Evolutionary conservation across 108 stramenopile genomes (phyloP).

Genomic region (Seminavis robusta): DNA sequence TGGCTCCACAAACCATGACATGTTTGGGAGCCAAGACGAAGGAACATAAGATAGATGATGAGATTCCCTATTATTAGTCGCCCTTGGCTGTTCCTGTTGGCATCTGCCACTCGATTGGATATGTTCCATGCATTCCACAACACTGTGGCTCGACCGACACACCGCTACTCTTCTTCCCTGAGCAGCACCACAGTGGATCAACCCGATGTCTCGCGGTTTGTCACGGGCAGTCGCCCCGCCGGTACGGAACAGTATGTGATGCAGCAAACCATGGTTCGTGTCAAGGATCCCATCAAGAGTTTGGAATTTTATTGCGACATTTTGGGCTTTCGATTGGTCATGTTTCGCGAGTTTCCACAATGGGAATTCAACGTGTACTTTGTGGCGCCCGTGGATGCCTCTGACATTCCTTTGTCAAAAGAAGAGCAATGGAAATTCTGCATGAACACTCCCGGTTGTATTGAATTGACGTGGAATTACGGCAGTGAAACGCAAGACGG

Average conservation of each 20-base stretch:
- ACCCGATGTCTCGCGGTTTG: slow-evolving; percentile 40
- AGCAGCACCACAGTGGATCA: too few species aligned
- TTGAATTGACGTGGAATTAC: slow-evolving; percentile 95
- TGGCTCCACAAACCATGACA: too few species aligned
- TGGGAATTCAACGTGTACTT: slow-evolving; percentile 86
- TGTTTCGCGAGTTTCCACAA: slow-evolving; percentile 81
- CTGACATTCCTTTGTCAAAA: slow-evolving; percentile 49
- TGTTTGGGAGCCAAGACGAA: too few species aligned
- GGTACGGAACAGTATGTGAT: slow-evolving; percentile 71
- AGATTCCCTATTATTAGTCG: too few species aligned
- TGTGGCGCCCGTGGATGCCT: slow-evolving; percentile 65
- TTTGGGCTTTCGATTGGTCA: slow-evolving; percentile 82
- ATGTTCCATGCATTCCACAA: too few species aligned
- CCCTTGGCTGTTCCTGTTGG: too few species aligned
- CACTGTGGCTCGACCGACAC: too few species aligned
- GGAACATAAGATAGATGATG: too few species aligned
- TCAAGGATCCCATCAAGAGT: slow-evolving; percentile 87
- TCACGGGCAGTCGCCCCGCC: slow-evolving; percentile 26
- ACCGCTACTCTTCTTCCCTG: too few species aligned
- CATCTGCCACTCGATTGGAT: too few species aligned
- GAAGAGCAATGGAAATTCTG: slow-evolving; percentile 30
- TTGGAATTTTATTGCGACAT: slow-evolving; percentile 90
- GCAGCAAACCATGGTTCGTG: slow-evolving; percentile 96
- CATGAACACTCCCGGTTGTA: slow-evolving; percentile 61
- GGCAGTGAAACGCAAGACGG: slow-evolving; percentile 82